Base-by-base conservation (phyloP, 2,329 filamentous ascomycete species). In the Penicillium sp. region DNA sequence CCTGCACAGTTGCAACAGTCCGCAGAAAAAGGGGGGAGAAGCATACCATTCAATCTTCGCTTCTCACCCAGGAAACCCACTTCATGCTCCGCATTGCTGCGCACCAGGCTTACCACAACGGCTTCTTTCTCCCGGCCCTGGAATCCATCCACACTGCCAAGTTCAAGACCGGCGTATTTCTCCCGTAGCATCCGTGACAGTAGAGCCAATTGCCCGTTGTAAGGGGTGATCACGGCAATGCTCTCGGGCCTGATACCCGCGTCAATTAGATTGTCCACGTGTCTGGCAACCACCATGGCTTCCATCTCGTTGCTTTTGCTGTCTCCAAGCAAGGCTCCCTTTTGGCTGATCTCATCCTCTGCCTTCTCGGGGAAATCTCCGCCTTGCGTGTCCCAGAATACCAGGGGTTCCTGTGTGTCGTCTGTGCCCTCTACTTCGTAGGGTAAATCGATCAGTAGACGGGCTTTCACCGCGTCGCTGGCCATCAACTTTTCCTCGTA, bases 101-200 rank as follows among this genome's bases (percentile, higher is more conserved):
- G 79, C 49, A 98, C 93, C n/a, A 97, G 78, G 68, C 85, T 95
- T 45, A 98, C 84, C 34, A 98, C 79, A 15, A 98, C 84, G 2
- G 88, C 93, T 69, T 98, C 93, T 70, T 98, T 98, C 70, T 98
- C 93, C 17, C 93, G 82, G 31, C 93, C 93, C 69, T 98, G 93
- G 66, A 98, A 98, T 2, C 91, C 93, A 68, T 98, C 93, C 2
- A 98, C 88, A 61, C 88, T 95, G 31, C 93, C 93, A n/a, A 98
- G 76, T 68, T 98, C 93, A 44, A 98, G 82, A 12, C 85, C 88
- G 0, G 86, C 85, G 61, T 85, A 95, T 34, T 76, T 74, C 53
- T 93, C 87, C 64, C 91, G 93, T 43, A 98, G 77, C 57, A 85
- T 77, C 33, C 77, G 73, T 12, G 88, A 83, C 45, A 97, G 75